phyloP scores from a whole-genome alignment of 2,329 filamentous ascomycete species.

The Pyrenophora teres region DNA sequence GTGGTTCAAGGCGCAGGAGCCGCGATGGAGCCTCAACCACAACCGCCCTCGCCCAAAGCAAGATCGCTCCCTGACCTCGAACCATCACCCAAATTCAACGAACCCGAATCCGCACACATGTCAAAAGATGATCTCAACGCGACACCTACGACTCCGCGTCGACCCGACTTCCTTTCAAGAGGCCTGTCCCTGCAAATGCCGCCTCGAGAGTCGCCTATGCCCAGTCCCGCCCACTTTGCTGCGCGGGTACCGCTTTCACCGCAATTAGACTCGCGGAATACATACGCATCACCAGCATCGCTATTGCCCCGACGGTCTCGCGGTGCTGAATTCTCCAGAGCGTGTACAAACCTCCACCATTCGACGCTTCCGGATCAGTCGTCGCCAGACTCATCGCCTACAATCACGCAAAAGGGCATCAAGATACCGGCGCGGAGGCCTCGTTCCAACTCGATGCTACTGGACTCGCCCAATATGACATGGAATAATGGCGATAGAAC shows the following conservation, averaged over 20 bases:
- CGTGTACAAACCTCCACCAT: conserved; percentile 92
- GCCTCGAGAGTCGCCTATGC: conserved; percentile 53
- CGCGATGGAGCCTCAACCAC: conserved; percentile 11
- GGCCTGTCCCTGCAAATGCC: conserved; percentile 75
- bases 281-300: conserved; percentile 79
- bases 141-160: conserved; percentile 66
- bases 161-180: conserved; percentile 65
- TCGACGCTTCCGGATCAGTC: conserved; percentile 88
- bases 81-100: conserved; percentile 53
- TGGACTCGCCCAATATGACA: conserved; percentile 69
- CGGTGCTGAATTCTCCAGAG: conserved; percentile 89
- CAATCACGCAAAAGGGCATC: conserved; percentile 71
- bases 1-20: conserved; percentile 27
- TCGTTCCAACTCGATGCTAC: conserved; percentile 47
- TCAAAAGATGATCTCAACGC: conserved; percentile 53
- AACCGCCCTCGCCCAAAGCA: conserved; percentile 44
- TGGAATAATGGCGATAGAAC: conserved; percentile 63
- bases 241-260: conserved; percentile 76
- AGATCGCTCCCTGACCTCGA: conserved; percentile 54
- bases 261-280: conserved; percentile 81
- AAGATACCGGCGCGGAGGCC: conserved; percentile 61
- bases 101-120: conserved; percentile 46
- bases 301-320: conserved; percentile 87
- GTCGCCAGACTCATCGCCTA: conserved; percentile 88
- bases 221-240: conserved; percentile 56